Base-by-base conservation (phyloP, 2,329 filamentous ascomycete species). In the Pyricularia sp. region DNA sequence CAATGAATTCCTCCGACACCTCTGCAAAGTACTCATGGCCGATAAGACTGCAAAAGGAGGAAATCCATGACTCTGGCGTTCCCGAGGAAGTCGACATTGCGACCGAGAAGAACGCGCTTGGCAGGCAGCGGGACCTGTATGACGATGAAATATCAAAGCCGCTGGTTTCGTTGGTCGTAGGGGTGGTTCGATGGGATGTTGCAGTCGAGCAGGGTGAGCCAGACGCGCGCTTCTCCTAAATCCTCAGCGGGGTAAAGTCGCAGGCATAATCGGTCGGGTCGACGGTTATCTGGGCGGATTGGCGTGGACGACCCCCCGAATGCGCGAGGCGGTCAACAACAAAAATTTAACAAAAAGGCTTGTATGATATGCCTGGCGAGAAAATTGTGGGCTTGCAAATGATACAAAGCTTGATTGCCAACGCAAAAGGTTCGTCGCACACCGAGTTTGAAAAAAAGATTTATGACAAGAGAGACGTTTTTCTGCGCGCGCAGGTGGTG, bases 11-110 rank as follows among this genome's bases (percentile, higher is more conserved):
- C 81, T 99, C 95, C 64, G 93, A 95, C 67, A 99, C 94, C 83
- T 99, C 95, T 71, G 95, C 95, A 80, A 99, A 99, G 82, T 98
- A 99, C 80, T 99, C 95, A 79, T 99, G 95, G 71, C 95, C 95
- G 70, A 98, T 87, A 64, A 98, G 85, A 58, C 92, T 93, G 84
- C 95, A 99, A 80, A 97, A 99, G 70, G 94, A 96, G 72, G 93
- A 91, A 82, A 99, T 98, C 95, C 95, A 99, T 69, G 94, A 97
- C 83, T 99, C 95, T 71, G 86, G 85, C 33, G 84, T 80, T 68
- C 84, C 86, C 68, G 86, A 88, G 67, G 86, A 87, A 68, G 85
- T 85, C 73, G 93, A 88, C 86, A 88, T 88, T 68, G 69, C 80
- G 74, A 42, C 64, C 67, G 23, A 31, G 31, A 28, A 25, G 28